These are phyloP conservation scores for Dryadomyces quercivorus DNA, from an alignment of 2,329 filamentous ascomycete species.

Conservation along the genomic window DNA sequence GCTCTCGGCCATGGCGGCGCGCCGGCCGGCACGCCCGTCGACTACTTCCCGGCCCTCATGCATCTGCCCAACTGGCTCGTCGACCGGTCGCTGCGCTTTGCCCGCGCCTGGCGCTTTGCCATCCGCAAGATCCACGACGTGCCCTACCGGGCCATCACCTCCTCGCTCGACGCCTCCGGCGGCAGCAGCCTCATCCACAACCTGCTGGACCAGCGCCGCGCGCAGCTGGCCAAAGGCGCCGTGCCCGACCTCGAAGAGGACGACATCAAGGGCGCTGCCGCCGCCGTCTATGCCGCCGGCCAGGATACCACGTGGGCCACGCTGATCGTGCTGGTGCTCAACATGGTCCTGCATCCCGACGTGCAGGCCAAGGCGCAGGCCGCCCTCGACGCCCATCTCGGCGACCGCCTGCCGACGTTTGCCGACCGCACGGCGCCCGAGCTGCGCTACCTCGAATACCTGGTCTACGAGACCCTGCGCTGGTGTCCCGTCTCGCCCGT, in stretches of 20 bases:
- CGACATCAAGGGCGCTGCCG: constrained; percentile 21
- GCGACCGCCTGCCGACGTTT: constrained; percentile 25
- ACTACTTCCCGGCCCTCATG: constrained; percentile 10
- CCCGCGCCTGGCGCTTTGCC: constrained; percentile 6
- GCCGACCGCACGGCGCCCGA: constrained; percentile 19
- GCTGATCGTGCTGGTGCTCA: constrained; percentile 30
- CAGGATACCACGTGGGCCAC: constrained; percentile 30
- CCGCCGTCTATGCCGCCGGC: constrained; percentile 25
- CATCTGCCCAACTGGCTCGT: constrained; percentile 10
- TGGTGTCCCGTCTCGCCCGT: constrained; percentile 29
- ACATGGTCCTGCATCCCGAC: constrained; percentile 30
- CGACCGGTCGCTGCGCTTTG: constrained; percentile 8
- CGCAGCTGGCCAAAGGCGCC: constrained; percentile 11
- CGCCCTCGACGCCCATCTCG: constrained; percentile 29
- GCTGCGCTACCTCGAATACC: constrained; percentile 29
- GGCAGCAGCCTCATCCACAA: constrained; percentile 1
- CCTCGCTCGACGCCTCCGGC: not conserved
- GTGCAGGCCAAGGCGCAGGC: constrained; percentile 28
- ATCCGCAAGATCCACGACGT: constrained; percentile 17
- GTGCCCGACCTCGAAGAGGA: constrained; percentile 17
- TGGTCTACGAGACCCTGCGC: constrained; percentile 31
- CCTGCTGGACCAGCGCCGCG: constrained; percentile 4
- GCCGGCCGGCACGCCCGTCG: constrained; percentile 9
- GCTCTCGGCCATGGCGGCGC: constrained; percentile 11
- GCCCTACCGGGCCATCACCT: constrained; percentile 14